Evolutionary conservation across 495 filamentous ascomycete genomes (phyloP), one percentile per base, ranked within the genome.

Genomic region (Aspergillus diversus): DNA sequence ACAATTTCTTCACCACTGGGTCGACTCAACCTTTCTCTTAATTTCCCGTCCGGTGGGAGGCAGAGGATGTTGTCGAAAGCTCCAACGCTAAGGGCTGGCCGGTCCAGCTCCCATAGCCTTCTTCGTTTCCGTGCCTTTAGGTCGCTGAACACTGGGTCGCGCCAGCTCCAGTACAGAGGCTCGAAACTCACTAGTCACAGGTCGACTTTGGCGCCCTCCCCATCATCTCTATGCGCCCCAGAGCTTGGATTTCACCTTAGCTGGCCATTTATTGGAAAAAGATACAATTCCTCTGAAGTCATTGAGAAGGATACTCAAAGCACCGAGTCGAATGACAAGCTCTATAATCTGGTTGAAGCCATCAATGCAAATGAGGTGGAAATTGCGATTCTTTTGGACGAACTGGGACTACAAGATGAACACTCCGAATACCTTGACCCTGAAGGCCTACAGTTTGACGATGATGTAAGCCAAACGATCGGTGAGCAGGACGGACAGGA

Each of bases 311-410:
- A 63, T 7, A 64, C 66, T 15, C 12, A 49, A 7, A 59, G 59
- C 49, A 15, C 57, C 55, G 60, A 66, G 33, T 61, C 61, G 7
- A 70, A 69, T 61, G 73, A 73, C 39, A 61, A 59, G 7, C 69
- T 81, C 61, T 77, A 75, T 57, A 63, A 55, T 15, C 48, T 80
- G 55, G 75, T 81, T 46, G 77, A 81, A 55, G 69, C 67, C 48
- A 78, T 81, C 63, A 67, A 72, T 42, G 52, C 72, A 12, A 75
- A 74, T 55, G 77, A 79, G 35, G 71, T 67, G 15, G 67, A 70
- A 35, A 69, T 81, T 50, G 69, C 66, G 4, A 66, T 72, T 31
- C 43, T 79, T 6, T 67, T 80, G 61, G 71, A 79, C 11, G 75
- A 78, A 5, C 27, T 80, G 35, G 67, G 74, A 16, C 49, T 73